Evolutionary conservation across 2,329 filamentous ascomycete species (phyloP).

Genomic region (Hypoxylon sp.): DNA sequence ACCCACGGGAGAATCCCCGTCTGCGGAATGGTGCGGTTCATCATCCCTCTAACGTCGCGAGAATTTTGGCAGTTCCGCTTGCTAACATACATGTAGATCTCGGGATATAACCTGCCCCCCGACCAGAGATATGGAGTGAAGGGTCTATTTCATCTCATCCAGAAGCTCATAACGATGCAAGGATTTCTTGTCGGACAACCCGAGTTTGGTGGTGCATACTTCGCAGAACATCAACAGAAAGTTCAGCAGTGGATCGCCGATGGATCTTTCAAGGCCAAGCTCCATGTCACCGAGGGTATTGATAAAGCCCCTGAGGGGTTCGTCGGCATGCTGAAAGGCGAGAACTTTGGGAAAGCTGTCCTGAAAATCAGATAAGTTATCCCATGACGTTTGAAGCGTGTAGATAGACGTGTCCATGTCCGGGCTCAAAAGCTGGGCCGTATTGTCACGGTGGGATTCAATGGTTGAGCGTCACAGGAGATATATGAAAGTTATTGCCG

Average conservation of each 20-base stretch:
- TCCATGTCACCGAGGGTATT: constrained; percentile 79
- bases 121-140: constrained; percentile 74
- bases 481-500: neutral
- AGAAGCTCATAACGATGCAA: constrained; percentile 79
- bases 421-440: neutral
- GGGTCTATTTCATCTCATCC: constrained; percentile 75
- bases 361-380: constrained; percentile 67
- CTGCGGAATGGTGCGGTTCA: constrained; percentile 60
- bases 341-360: constrained; percentile 90
- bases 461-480: neutral
- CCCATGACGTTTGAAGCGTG: neutral
- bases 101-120: constrained; percentile 76
- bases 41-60: neutral
- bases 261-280: constrained; percentile 79
- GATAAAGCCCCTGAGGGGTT: constrained; percentile 82
- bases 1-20: constrained; percentile 73
- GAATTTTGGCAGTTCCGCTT: constrained; percentile 37
- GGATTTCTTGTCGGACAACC: constrained; percentile 82
- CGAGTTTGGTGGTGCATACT: constrained; percentile 76
- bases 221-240: constrained; percentile 80
- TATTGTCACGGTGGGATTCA: neutral
- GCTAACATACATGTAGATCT: constrained; percentile 65
- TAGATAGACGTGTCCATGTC: neutral
- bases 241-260: constrained; percentile 83
- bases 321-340: constrained; percentile 80